These are phyloP conservation scores for Arachnomyces sp. DNA, from an alignment of 2,329 filamentous ascomycete genomes.

Conservation along the genomic window DNA sequence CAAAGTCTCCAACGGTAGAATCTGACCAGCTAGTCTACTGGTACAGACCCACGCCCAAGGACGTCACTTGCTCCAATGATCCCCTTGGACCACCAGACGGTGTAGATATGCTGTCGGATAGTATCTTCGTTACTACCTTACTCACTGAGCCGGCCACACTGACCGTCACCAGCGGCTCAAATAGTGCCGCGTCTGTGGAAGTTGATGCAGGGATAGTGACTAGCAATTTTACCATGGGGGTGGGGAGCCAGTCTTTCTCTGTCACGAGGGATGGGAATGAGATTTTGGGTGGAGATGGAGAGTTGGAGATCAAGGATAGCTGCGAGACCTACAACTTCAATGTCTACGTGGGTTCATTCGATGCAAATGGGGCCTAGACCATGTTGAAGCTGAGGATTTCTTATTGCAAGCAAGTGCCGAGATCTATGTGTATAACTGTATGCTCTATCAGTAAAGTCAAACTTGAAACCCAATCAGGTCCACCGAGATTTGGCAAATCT, in stretches of 20 bases:
- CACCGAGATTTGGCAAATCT: too few relatives aligned
- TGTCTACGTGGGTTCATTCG: constrained; percentile 23
- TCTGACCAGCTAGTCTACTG: constrained; percentile 25
- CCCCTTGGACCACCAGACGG: constrained; percentile 20
- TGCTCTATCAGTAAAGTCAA: too few relatives aligned
- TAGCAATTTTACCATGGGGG: constrained; percentile 23
- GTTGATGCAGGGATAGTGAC: constrained; percentile 26
- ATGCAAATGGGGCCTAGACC: constrained; percentile 6
- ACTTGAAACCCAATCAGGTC: too few relatives aligned
- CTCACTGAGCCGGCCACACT: constrained; percentile 21
- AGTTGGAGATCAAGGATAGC: constrained; percentile 16
- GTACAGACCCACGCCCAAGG: constrained; percentile 26
- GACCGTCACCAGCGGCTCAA: constrained; percentile 21
- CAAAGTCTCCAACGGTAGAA: constrained; percentile 5
- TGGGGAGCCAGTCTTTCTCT: constrained; percentile 22
- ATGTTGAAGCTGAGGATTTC: not conserved
- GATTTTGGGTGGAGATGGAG: constrained; percentile 8
- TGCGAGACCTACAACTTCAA: constrained; percentile 27
- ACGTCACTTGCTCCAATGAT: constrained; percentile 18
- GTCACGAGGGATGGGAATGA: constrained; percentile 16
- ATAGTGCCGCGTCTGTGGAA: constrained; percentile 16
- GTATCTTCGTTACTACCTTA: constrained; percentile 25
- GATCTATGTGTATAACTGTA: too few relatives aligned
- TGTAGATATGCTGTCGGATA: constrained; percentile 19
- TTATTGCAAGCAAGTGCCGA: too few relatives aligned